Percentiles rank a stretch among this genome's conserved stretches.
Conservation (phyloP, 2,329 filamentous ascomycete species). For the Xylariaceae sp. region DNA sequence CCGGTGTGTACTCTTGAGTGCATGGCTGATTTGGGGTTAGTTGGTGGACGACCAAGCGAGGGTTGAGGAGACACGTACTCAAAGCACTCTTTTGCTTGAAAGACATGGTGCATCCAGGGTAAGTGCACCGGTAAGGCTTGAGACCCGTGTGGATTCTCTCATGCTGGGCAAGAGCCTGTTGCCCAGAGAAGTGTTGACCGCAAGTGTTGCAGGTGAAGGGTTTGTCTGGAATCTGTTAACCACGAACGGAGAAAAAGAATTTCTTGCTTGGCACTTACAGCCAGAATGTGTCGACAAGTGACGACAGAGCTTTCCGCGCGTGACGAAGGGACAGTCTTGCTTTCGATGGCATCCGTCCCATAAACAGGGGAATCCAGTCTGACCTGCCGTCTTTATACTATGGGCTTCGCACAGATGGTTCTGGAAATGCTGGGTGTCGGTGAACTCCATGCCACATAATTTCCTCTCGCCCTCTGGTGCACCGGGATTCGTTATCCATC, state of each 20-base stretch:
- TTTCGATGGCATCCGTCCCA: conserved; percentile 31
- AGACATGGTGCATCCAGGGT: conserved; percentile 46
- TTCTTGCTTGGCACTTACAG: conserved; percentile 18
- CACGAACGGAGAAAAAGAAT: not conserved
- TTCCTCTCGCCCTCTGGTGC: conserved; percentile 6
- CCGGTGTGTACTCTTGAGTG: conserved; percentile 62
- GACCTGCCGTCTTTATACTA: conserved; percentile 23
- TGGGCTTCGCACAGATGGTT: conserved; percentile 28
- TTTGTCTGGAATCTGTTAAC: conserved; percentile 43
- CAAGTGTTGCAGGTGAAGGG: conserved; percentile 54
- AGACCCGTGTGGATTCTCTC: conserved; percentile 61
- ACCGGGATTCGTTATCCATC: conserved; percentile 23
- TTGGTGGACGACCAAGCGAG: not conserved
- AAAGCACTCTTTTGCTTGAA: conserved; percentile 65
- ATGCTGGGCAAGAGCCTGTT: conserved; percentile 64
- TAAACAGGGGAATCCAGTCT: conserved; percentile 29
- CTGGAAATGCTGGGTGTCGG: conserved; percentile 23
- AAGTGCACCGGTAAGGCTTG: conserved; percentile 55
- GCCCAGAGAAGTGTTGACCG: conserved; percentile 55
- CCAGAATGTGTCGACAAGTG: conserved; percentile 33
- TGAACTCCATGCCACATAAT: conserved; percentile 26
- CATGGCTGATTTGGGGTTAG: conserved; percentile 49
- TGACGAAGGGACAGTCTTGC: conserved; percentile 27
- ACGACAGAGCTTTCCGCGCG: conserved; percentile 31
- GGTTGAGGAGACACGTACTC: conserved; percentile 41